Evolutionary conservation across 1,284 basidiomycete genomes (phyloP).

Genomic region (Heterobasidion parviporum): DNA sequence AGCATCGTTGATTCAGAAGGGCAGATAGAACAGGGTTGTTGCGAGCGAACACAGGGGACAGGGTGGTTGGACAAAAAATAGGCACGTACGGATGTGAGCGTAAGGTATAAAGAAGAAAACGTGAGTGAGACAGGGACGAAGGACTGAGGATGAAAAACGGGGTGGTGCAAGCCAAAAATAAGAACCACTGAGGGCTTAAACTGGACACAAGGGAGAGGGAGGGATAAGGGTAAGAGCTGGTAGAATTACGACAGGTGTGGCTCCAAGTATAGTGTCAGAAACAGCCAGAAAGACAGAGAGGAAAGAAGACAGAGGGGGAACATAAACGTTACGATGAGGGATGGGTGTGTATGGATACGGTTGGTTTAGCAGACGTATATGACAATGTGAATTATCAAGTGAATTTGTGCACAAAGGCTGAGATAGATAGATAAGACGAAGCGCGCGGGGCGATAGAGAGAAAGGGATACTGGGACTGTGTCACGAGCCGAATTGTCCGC

Average conservation of each 20-base stretch:
- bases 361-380: not conserved
- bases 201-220: not conserved
- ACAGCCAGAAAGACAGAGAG: not conserved
- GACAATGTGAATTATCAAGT: not conserved
- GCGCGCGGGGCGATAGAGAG: not conserved
- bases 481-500: not conserved
- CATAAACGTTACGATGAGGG: not conserved
- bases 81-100: not conserved
- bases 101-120: not conserved
- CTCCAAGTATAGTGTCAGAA: not conserved
- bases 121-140: not conserved
- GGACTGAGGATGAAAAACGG: not conserved
- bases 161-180: not conserved
- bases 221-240: not conserved
- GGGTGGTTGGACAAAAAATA: too few species aligned
- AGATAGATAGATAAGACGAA: not conserved
- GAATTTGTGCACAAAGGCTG: not conserved
- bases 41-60: not conserved
- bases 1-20: not conserved
- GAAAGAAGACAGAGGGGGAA: not conserved
- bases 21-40: not conserved
- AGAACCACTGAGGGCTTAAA: not conserved
- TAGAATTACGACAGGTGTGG: not conserved
- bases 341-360: not conserved
- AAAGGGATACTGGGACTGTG: not conserved